A percentile compares a stretch with the other conserved stretches of the same genome.
Evolutionary conservation across 2,329 filamentous ascomycete species (phyloP).

Genomic region (Penicillium sp.): DNA sequence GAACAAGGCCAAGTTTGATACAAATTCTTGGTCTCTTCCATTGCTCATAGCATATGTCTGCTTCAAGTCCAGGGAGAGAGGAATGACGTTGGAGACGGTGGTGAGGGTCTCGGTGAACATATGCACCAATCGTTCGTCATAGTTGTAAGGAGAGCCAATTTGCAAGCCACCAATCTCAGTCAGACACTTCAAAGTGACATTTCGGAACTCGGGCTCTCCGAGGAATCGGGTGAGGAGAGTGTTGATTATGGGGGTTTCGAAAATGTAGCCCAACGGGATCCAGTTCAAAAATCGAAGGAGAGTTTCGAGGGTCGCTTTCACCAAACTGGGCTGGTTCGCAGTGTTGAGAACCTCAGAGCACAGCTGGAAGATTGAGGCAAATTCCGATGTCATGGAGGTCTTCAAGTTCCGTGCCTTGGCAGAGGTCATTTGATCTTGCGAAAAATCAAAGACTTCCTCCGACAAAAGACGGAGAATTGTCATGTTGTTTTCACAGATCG

Average conservation of each 20-base stretch:
- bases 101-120: slow-evolving; percentile 98
- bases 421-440: slow-evolving; percentile 98
- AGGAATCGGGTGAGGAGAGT: slow-evolving; percentile 90
- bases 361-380: slow-evolving; percentile 96
- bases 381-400: slow-evolving; percentile 98
- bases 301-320: slow-evolving; percentile 96
- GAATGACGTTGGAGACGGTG: slow-evolving; percentile 89
- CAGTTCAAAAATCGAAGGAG: slow-evolving; percentile 96
- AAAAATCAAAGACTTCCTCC: slow-evolving; percentile 98
- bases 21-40: slow-evolving; percentile 91
- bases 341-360: slow-evolving; percentile 93
- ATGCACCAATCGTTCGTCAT: slow-evolving; percentile 91
- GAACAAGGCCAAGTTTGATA: slow-evolving; percentile 94
- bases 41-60: slow-evolving; percentile 88
- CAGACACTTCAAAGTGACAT: slow-evolving; percentile 92
- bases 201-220: slow-evolving; percentile 90
- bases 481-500: slow-evolving; percentile 99
- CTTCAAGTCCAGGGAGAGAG: slow-evolving; percentile 84
- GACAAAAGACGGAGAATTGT: slow-evolving; percentile 91
- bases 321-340: slow-evolving; percentile 79
- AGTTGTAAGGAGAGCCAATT: slow-evolving; percentile 71
- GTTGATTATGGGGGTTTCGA: slow-evolving; percentile 94
- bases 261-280: slow-evolving; percentile 98
- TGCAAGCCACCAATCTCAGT: slow-evolving; percentile 96
- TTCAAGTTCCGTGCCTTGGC: slow-evolving; percentile 94